phyloP scores from a whole-genome alignment of 2,329 filamentous ascomycete species.

The Dothistroma pini region DNA sequence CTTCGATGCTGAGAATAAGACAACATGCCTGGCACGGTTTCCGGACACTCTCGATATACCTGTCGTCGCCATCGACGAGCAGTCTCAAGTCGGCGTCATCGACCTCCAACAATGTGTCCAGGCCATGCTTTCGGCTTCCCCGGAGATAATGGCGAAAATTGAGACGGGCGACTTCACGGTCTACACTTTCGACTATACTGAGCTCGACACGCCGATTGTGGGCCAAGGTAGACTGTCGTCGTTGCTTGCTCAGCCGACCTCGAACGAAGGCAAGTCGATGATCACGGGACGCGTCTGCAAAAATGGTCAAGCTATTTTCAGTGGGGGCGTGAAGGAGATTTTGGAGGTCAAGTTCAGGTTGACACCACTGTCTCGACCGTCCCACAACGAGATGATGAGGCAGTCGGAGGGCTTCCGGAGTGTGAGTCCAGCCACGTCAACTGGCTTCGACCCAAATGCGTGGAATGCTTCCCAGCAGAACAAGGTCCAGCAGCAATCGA shows the following conservation, averaged over 20 bases:
- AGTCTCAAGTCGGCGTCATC: conserved; percentile 76
- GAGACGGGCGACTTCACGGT: conserved; percentile 81
- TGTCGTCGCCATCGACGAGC: conserved; percentile 75
- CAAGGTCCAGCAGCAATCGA: conserved; percentile 51
- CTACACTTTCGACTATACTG: conserved; percentile 95
- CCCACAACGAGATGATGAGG: conserved; percentile 58
- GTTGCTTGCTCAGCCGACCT: conserved; percentile 63
- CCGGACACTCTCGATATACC: conserved; percentile 76
- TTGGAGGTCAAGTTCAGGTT: conserved; percentile 90
- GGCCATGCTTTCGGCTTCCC: conserved; percentile 73
- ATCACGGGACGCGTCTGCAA: conserved; percentile 89
- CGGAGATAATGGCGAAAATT: conserved; percentile 73
- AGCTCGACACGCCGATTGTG: conserved; percentile 87
- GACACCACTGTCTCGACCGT: conserved; percentile 66
- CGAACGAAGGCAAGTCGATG: conserved; percentile 60
- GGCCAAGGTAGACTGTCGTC: conserved; percentile 94
- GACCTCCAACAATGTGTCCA: conserved; percentile 84
- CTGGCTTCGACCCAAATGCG: conserved; percentile 65
- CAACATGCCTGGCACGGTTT: conserved; percentile 84
- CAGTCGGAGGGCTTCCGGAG: conserved; percentile 60
- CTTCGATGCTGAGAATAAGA: conserved; percentile 83
- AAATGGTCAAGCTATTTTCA: conserved; percentile 79
- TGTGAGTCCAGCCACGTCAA: conserved; percentile 55
- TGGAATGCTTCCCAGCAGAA: conserved; percentile 72
- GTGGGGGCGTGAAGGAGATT: conserved; percentile 77